phyloP scores from a whole-genome alignment of 495 filamentous ascomycete species.

The Wilcoxina mikolae region DNA sequence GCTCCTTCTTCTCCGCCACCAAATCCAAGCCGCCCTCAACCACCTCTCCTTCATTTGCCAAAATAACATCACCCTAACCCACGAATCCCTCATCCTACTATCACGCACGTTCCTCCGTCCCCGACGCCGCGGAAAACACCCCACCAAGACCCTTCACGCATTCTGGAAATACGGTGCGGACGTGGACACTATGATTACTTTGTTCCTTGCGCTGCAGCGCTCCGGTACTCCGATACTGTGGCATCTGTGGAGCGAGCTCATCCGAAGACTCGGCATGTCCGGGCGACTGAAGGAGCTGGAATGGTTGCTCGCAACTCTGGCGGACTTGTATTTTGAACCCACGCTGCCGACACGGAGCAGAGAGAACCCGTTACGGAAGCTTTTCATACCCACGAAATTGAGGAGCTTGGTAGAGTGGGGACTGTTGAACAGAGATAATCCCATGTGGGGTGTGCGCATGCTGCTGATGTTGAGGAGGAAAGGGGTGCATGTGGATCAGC shows the following conservation, averaged over 20 bases:
- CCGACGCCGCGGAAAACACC: conserved; percentile 11
- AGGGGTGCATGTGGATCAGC: conserved; percentile 18
- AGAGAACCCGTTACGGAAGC: conserved; percentile 16
- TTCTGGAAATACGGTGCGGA: conserved; percentile 10
- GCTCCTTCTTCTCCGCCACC: background rate
- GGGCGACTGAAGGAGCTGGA: conserved; percentile 16
- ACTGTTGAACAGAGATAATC: conserved; percentile 10
- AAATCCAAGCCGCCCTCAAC: background rate
- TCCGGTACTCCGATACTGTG: conserved; percentile 12
- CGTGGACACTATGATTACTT: conserved; percentile 10
- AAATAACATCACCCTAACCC: conserved; percentile 9
- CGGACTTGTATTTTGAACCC: conserved; percentile 13
- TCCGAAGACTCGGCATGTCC: conserved; percentile 22
- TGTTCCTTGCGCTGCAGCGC: conserved; percentile 20
- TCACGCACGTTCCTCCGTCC: conserved; percentile 12
- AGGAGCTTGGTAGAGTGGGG: conserved; percentile 21
- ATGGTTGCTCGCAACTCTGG: conserved; percentile 11
- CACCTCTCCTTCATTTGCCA: background rate
- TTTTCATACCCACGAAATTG: conserved; percentile 13
- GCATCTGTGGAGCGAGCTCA: conserved; percentile 18
- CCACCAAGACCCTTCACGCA: conserved; percentile 3
- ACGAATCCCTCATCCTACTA: conserved; percentile 15
- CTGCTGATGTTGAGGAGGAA: background rate
- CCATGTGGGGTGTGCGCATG: conserved; percentile 22
- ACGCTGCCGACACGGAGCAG: conserved; percentile 4